A percentile compares a stretch with the other conserved stretches of the same genome.
Evolutionary conservation across 345 rosid genomes (phyloP).

Genomic region (Noccaea caerulescens): DNA sequence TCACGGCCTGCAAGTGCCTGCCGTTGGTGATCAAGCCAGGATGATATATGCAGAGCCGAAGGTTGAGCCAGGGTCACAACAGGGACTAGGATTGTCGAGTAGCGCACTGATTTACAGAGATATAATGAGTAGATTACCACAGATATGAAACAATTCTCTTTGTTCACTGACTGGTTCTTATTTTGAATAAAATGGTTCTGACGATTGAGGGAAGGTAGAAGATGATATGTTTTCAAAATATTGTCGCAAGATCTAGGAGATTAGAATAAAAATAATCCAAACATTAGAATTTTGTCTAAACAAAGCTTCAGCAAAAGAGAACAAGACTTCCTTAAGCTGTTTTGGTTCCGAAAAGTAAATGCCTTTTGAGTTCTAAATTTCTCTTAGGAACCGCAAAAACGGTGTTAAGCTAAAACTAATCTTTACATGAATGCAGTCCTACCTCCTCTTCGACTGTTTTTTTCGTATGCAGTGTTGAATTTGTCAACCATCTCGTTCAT

Average conservation of each 20-base stretch:
- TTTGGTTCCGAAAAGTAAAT: slow-evolving; percentile 25
- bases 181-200: slow-evolving; percentile 18
- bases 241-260: background rate
- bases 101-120: slow-evolving; percentile 65
- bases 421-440: slow-evolving; percentile 71
- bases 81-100: slow-evolving; percentile 58
- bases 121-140: slow-evolving; percentile 76
- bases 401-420: slow-evolving; percentile 25
- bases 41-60: slow-evolving; percentile 67
- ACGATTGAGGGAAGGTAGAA: slow-evolving; percentile 4
- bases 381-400: slow-evolving; percentile 13
- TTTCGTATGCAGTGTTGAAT: slow-evolving; percentile 88
- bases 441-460: slow-evolving; percentile 83
- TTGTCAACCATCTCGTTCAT: slow-evolving; percentile 94
- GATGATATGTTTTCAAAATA: background rate
- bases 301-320: slow-evolving; percentile 11
- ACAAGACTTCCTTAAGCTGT: slow-evolving; percentile 16
- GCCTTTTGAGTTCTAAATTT: slow-evolving; percentile 13
- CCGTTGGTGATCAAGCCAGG: slow-evolving; percentile 49
- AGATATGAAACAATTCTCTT: slow-evolving; percentile 22
- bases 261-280: background rate
- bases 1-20: slow-evolving; percentile 28
- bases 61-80: slow-evolving; percentile 64
- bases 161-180: slow-evolving; percentile 12
- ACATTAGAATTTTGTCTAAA: slow-evolving; percentile 7